Conservation (phyloP, 176 grass and related monocot genomes). For the Carex myosuroides region DNA sequence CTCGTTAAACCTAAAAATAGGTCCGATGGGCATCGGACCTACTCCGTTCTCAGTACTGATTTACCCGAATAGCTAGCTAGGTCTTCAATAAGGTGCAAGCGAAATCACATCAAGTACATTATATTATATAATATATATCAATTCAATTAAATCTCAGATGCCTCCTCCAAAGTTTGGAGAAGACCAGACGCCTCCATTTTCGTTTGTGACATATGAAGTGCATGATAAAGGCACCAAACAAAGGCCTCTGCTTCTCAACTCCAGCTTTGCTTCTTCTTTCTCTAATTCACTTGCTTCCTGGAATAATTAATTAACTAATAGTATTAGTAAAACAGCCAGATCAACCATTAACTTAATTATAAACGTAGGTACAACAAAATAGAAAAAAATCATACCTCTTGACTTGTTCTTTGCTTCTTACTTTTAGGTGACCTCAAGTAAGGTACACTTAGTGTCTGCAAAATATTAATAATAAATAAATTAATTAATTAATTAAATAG, state of each 20-base stretch:
- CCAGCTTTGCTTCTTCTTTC: conserved; percentile 32
- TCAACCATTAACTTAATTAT: neutral
- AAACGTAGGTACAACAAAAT: no score
- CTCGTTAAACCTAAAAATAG: no score
- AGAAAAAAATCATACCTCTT: conserved; percentile 38
- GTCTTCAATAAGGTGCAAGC: neutral
- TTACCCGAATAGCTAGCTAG: neutral
- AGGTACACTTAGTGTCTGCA: conserved; percentile 80
- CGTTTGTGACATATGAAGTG: conserved; percentile 83
- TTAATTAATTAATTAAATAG: neutral
- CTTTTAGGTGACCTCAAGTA: conserved; percentile 66
- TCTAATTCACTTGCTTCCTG: conserved; percentile 20
- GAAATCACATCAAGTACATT: neutral
- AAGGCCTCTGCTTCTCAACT: conserved; percentile 84
- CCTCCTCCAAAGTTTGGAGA: conserved; percentile 49
- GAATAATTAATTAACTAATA: neutral
- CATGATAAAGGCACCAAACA: conserved; percentile 85
- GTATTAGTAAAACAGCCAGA: neutral
- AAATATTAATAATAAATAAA: neutral
- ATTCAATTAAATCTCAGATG: neutral
- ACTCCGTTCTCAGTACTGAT: neutral
- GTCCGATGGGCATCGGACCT: no score
- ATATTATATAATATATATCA: no score
- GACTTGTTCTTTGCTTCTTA: conserved; percentile 55
- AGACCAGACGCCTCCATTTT: conserved; percentile 59